Evolutionary conservation across 78 protist species (phyloP).

Genomic region (Dictyostelium intermedium): DNA sequence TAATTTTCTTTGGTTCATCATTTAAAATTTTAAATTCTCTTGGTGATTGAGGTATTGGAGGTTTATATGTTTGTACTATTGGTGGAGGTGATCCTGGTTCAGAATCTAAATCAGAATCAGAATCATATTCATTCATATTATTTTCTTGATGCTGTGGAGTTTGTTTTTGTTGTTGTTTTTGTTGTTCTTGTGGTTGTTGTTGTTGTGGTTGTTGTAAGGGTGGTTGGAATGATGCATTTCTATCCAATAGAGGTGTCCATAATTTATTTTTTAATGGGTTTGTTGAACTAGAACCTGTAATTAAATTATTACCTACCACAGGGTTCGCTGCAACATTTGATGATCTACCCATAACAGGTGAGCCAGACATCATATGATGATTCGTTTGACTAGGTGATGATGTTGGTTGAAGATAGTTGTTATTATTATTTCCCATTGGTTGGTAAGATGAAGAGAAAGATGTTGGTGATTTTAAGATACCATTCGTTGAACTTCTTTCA

Average conservation of each 20-base stretch:
- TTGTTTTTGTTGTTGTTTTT: background rate
- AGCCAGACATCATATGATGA: background rate
- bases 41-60: background rate
- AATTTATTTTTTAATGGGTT: background rate
- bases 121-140: background rate
- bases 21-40: background rate
- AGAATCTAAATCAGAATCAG: background rate
- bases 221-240: background rate
- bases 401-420: background rate
- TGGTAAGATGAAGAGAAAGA: background rate
- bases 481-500: constrained; percentile 8
- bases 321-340: background rate
- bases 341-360: constrained; percentile 19
- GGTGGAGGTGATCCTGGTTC: background rate
- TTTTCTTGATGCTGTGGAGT: constrained; percentile 8
- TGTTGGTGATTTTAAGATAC: background rate
- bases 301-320: background rate
- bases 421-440: background rate
- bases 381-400: constrained; percentile 4
- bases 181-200: background rate
- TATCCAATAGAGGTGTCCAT: constrained; percentile 63
- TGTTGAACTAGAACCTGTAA: background rate
- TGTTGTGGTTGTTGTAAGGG: background rate
- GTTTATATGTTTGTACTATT: background rate
- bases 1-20: background rate